phyloP scores from a whole-genome alignment of 2,329 filamentous ascomycete genomes.

The Dichotomopilus funicola region DNA sequence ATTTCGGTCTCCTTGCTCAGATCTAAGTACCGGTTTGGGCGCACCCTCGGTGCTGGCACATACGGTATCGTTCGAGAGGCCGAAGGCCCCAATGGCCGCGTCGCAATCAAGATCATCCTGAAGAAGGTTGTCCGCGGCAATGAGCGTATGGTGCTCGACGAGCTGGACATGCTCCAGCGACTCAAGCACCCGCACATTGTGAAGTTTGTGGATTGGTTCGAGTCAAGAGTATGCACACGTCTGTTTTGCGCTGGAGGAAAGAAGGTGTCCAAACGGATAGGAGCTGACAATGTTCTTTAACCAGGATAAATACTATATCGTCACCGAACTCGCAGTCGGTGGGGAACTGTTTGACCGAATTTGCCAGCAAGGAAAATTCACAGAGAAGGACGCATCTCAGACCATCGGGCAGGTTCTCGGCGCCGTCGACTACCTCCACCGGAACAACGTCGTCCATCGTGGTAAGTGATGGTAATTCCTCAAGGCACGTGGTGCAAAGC shows the following conservation, averaged over 20 bases:
- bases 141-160: slow-evolving; percentile 97
- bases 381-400: slow-evolving; percentile 93
- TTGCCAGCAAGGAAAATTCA: slow-evolving; percentile 96
- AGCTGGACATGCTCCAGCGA: slow-evolving; percentile 85
- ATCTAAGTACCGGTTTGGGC: slow-evolving; percentile 83
- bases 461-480: slow-evolving; percentile 44
- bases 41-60: slow-evolving; percentile 90
- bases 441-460: slow-evolving; percentile 92
- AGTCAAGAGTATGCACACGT: slow-evolving; percentile 67
- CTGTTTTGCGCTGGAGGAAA: not conserved
- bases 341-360: slow-evolving; percentile 97
- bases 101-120: slow-evolving; percentile 96
- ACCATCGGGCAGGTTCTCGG: slow-evolving; percentile 91
- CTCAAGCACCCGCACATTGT: slow-evolving; percentile 95
- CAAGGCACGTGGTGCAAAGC: not conserved
- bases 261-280: not conserved
- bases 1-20: slow-evolving; percentile 37
- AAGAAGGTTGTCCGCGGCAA: slow-evolving; percentile 99
- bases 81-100: slow-evolving; percentile 74
- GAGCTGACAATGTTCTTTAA: not conserved
- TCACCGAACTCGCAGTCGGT: slow-evolving; percentile 90
- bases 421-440: slow-evolving; percentile 89
- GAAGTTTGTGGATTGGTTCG: slow-evolving; percentile 97
- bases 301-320: slow-evolving; percentile 99
- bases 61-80: slow-evolving; percentile 98